Conservation (phyloP, 805 yeast species). For the Lipomyces japonicus region DNA sequence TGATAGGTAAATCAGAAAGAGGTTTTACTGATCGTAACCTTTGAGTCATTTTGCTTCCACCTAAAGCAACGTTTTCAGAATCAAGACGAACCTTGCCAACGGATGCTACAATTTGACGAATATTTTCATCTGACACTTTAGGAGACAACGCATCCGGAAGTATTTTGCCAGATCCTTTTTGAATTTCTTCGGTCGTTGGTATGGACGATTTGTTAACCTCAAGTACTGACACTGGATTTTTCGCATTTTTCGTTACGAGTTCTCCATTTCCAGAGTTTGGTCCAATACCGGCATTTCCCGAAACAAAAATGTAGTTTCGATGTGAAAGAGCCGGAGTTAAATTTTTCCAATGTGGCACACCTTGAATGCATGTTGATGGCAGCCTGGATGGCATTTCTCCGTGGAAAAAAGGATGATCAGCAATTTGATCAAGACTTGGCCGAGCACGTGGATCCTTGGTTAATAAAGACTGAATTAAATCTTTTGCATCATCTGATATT, state of each 20-base stretch:
- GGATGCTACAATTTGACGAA: constrained; percentile 17
- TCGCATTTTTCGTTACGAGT: constrained; percentile 10
- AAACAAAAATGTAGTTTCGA: constrained; percentile 16
- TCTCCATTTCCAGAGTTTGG: constrained; percentile 17
- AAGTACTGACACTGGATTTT: constrained; percentile 19
- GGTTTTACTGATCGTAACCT: constrained; percentile 17
- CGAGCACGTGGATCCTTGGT: constrained; percentile 73
- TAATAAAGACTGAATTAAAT: constrained; percentile 67
- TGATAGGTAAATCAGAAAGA: constrained; percentile 15
- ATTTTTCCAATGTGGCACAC: constrained; percentile 55
- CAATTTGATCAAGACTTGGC: constrained; percentile 73
- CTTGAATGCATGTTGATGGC: constrained; percentile 57
- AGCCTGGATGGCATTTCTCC: constrained; percentile 77
- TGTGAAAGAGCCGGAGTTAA: constrained; percentile 19
- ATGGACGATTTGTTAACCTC: no score
- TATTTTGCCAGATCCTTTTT: constrained; percentile 3
- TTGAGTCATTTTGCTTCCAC: background rate
- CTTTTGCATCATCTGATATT: constrained; percentile 67
- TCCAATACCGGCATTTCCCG: constrained; percentile 28
- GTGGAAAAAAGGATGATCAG: constrained; percentile 81
- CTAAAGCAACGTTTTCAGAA: background rate
- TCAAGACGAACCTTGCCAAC: constrained; percentile 9
- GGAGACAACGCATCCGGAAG: constrained; percentile 25
- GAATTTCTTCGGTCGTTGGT: constrained; percentile 2
- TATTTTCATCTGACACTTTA: constrained; percentile 11